These are phyloP conservation scores for Lathyrus oleraceus DNA, from an alignment of 306 rosid genomes.

Conservation along the genomic window DNA sequence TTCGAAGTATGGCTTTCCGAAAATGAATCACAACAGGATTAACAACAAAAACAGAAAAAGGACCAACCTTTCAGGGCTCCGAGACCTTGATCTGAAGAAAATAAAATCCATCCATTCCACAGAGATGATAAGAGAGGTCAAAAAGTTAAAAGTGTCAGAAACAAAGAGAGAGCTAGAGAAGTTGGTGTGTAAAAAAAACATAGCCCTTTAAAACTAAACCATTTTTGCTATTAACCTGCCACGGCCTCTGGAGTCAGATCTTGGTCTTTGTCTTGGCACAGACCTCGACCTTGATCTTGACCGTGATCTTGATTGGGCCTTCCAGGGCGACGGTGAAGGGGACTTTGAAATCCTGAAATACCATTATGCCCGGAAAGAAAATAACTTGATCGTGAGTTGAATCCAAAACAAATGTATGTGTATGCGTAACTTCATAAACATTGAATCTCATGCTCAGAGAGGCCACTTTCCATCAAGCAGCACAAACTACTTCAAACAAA, in stretches of 20 bases:
- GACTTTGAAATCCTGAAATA: constrained; percentile 70
- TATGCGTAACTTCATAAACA: neutral
- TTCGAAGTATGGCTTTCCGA: neutral
- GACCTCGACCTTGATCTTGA: constrained; percentile 64
- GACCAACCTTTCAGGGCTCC: constrained; percentile 80
- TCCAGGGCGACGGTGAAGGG: constrained; percentile 83
- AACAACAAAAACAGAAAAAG: neutral
- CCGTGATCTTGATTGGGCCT: constrained; percentile 61
- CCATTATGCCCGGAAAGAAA: constrained; percentile 2
- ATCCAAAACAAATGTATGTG: neutral
- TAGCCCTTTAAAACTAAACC: constrained; percentile 3
- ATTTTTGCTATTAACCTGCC: constrained; percentile 72
- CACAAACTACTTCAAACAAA: neutral
- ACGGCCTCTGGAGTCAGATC: constrained; percentile 66
- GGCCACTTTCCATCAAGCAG: neutral
- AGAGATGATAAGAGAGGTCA: neutral
- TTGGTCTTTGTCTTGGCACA: constrained; percentile 44
- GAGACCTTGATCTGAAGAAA: constrained; percentile 74
- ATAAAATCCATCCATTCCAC: constrained; percentile 36
- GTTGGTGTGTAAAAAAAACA: neutral
- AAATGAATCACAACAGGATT: neutral
- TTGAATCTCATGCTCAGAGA: neutral
- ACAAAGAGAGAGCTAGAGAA: neutral
- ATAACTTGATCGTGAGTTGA: neutral
- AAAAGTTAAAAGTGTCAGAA: constrained; percentile 15